phyloP scores from a whole-genome alignment of 2,329 filamentous ascomycete genomes.

The Clonostachys solani region DNA sequence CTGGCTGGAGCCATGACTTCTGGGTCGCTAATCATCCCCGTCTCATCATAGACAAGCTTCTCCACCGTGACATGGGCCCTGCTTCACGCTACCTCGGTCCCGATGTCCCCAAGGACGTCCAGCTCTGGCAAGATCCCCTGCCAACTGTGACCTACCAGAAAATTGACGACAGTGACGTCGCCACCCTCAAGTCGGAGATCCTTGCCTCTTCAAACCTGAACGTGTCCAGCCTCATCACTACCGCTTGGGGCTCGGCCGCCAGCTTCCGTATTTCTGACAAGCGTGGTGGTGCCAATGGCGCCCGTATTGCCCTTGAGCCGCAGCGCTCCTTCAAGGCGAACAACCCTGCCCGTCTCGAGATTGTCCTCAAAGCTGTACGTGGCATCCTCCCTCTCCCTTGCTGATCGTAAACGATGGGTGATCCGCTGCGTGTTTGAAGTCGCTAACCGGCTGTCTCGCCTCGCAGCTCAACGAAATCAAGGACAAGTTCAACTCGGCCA shows the following conservation, averaged over 20 bases:
- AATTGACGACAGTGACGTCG: conserved; percentile 56
- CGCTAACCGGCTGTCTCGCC: too few relatives aligned
- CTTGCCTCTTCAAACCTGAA: background rate
- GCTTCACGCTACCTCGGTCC: conserved; percentile 68
- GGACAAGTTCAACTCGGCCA: conserved; percentile 48
- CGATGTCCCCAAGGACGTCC: conserved; percentile 64
- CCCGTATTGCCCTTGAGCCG: conserved; percentile 69
- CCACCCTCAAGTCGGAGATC: conserved; percentile 18
- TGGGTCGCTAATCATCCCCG: too few relatives aligned
- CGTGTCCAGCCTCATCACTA: conserved; percentile 56
- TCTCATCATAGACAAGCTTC: conserved; percentile 50
- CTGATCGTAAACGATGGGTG: too few relatives aligned
- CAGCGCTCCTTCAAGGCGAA: conserved; percentile 72
- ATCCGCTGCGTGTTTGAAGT: too few relatives aligned
- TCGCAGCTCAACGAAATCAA: conserved; percentile 56
- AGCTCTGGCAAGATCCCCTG: conserved; percentile 72
- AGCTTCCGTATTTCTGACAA: conserved; percentile 75
- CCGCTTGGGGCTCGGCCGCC: conserved; percentile 66
- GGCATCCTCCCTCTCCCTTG: too few relatives aligned
- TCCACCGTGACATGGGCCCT: conserved; percentile 77
- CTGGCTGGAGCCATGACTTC: too few relatives aligned
- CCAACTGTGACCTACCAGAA: conserved; percentile 53
- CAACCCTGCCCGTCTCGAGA: conserved; percentile 61
- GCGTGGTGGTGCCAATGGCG: conserved; percentile 78
- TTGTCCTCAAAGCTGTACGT: conserved; percentile 46